Evolutionary conservation across 768 basidiomycete species (phyloP), one percentile per base, ranked within the genome.

Genomic region (Tricholoma bakamatsutake): DNA sequence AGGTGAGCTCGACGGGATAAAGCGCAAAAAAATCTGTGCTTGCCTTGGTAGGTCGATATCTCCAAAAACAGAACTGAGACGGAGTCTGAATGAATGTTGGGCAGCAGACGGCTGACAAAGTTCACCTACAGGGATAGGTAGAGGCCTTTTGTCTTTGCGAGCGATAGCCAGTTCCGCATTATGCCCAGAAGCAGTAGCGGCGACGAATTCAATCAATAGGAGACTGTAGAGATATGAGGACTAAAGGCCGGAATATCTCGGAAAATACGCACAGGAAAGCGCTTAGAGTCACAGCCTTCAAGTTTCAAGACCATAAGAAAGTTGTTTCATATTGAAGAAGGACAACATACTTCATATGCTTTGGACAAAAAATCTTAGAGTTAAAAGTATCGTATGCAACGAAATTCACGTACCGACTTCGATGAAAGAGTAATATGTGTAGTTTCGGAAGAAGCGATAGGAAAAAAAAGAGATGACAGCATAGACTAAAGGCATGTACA

Each of bases 401-500:
- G 39, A 53, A 50, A 12, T 8, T 17, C 66, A 55, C 71, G 40
- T 46, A 73, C 77, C 75, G 34, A 75, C 68, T 71, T 79, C 66
- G 47, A 76, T 68, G 35, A 80, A 72, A 8, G 77, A 78, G 52
- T 78, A 77, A 59, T 73, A 72, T 24, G 70, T 90, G 64, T 90
- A 93, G 55, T 80, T 73, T 37, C 90, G 81, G 74, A 90, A 94
- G 72, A 73, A 94, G 1, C 92, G 82, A 63, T 90, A 95, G 27
- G 88, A 89, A 62, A 90, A 80, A 73, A 94, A 95, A 1, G 90
- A 90, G 49, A 94, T 81, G 59, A 93, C 72, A 27, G 85, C 86
- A 67, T 88, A 93, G 42, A 93, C 76, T 1, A 84, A 81, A 2
- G 91, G 90, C 90, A 93, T 89, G 62, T 90, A 90, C 59, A 93